Evolutionary conservation across 2,329 filamentous ascomycete genomes (phyloP).

Genomic region (Plectosphaerella sp.): DNA sequence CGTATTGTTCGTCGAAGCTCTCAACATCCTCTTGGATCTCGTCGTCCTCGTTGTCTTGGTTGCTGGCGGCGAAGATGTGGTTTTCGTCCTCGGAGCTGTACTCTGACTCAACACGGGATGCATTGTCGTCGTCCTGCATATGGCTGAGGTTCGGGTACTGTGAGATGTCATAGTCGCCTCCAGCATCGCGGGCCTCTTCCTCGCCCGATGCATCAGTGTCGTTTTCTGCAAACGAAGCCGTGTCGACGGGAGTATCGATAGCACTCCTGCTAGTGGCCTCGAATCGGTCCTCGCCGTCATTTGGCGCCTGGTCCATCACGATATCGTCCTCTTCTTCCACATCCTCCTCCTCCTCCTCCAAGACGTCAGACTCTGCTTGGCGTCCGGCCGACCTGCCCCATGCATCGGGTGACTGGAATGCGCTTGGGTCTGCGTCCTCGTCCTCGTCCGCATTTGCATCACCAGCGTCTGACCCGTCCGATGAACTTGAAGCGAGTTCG

Average conservation of each 20-base stretch:
- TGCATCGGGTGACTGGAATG: neutral
- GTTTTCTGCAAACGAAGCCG: neutral
- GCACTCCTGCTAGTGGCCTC: neutral
- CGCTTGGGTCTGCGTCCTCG: neutral
- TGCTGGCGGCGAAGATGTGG: slow-evolving; percentile 4
- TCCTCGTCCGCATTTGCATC: neutral
- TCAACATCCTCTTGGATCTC: slow-evolving; percentile 9
- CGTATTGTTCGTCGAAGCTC: slow-evolving; percentile 3
- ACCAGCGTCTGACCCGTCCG: neutral
- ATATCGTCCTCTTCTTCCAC: slow-evolving; percentile 5
- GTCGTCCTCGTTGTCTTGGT: slow-evolving; percentile 7
- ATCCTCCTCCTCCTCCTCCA: slow-evolving; percentile 4
- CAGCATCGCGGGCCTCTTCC: slow-evolving; percentile 4
- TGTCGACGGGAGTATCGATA: neutral
- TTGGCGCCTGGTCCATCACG: neutral
- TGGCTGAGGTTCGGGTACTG: slow-evolving; percentile 14
- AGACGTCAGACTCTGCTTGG: neutral
- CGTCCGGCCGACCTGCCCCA: neutral
- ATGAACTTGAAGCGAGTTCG: neutral
- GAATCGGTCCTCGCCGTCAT: slow-evolving; percentile 6
- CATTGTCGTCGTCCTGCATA: slow-evolving; percentile 12
- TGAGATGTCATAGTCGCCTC: slow-evolving; percentile 13
- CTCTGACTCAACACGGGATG: slow-evolving; percentile 11
- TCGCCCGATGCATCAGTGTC: slow-evolving; percentile 2
- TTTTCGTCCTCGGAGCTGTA: slow-evolving; percentile 9